Evolutionary conservation across 371 early-diverging fungal species (phyloP), one percentile per base, ranked within the genome.

Genomic region (Mucor piriformis): DNA sequence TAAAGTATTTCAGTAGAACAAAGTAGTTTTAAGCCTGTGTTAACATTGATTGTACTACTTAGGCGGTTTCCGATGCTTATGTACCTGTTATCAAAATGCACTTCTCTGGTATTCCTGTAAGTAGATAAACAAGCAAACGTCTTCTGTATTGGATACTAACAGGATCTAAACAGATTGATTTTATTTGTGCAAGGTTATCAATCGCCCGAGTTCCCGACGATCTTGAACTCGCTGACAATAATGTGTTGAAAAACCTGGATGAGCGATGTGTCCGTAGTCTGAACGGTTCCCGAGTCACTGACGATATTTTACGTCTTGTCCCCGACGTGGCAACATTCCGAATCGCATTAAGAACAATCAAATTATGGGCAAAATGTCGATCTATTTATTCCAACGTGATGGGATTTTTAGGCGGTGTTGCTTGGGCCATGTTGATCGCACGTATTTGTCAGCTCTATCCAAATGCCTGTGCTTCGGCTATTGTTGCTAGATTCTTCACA

Each of bases 371-470:
- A n/a, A 96, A 98, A 72, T 83, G 79, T 34, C 87, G 98, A 38
- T 92, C 87, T 3, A 86, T 99, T 40, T 99, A 98, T 72, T 94
- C 97, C 8, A 98, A 99, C 75, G 88, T 96, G 10, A 90, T 97
- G 88, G 99, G 99, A 13, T 99, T 99, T 73, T 85, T 97, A 74
- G 99, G 99, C 59, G 99, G 99, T 73, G 99, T 99, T 13, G 98
- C 99, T 2, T 99, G 99, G 98, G 99, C 99, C 11, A 94, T 99
- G 88, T 79, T 94, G 16, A 96, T 98, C 12, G 99, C 99, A 13
- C 81, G 99, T 38, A 89, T 99, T 18, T 99, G 99, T 76, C 99
- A 99, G 75, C 71, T 99, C 27, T 99, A 95, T 76, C 99, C 99
- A 0, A 96, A 97, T 68, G 93, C 94, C 0, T 88, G 91, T 46